Percentiles rank a stretch among this genome's conserved stretches.
These are phyloP conservation scores for Dendrocalamus latiflorus DNA, from an alignment of 202 grass and related monocot species.

Conservation along the genomic window DNA sequence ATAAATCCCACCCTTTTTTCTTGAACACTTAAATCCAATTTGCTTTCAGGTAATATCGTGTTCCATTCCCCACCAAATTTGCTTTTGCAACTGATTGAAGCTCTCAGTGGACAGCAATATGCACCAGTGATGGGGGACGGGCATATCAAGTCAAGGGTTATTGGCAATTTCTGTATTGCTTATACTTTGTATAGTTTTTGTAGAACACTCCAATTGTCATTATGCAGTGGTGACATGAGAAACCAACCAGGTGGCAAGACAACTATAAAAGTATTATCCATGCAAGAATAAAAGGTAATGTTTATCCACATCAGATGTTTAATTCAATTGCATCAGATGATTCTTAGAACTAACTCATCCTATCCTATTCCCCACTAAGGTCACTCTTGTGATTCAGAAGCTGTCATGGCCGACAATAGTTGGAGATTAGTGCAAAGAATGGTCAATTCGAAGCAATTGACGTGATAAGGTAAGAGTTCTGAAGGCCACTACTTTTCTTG, in stretches of 20 bases:
- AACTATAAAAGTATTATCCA: neutral
- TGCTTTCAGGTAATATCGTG: neutral
- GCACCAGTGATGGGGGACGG: neutral
- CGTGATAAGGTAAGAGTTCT: neutral
- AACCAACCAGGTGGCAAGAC: neutral
- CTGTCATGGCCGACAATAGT: neutral
- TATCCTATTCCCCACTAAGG: conserved; percentile 3
- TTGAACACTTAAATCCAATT: neutral
- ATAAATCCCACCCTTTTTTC: neutral
- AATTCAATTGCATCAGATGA: neutral
- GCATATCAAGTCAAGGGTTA: neutral
- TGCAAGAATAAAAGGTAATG: neutral
- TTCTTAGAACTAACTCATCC: neutral
- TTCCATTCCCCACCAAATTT: neutral
- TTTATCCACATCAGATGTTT: neutral
- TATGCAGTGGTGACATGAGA: neutral
- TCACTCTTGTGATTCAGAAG: neutral
- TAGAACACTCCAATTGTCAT: neutral
- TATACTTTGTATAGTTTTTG: neutral
- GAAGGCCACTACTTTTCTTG: neutral
- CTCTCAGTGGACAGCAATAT: neutral
- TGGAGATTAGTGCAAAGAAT: neutral
- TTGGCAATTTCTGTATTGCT: neutral
- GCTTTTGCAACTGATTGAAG: conserved; percentile 13
- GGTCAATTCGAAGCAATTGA: neutral